phyloP scores from a whole-genome alignment of 805 yeast genomes.

The Candida taoyuanica region DNA sequence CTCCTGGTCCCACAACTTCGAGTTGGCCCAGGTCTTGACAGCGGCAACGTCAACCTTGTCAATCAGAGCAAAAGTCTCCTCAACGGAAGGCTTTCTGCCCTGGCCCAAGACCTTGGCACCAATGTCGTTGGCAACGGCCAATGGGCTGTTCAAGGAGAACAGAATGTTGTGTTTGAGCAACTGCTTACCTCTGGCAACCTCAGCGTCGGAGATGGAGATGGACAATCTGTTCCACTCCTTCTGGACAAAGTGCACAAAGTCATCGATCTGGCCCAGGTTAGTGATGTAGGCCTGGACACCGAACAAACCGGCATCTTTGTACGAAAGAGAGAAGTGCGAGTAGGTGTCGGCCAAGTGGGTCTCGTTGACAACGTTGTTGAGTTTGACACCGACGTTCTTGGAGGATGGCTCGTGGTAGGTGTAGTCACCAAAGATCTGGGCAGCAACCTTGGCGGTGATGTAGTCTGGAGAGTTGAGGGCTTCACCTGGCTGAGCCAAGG shows the following conservation, averaged over 20 bases:
- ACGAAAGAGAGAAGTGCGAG: conserved; percentile 67
- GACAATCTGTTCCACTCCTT: conserved; percentile 88
- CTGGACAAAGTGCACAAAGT: conserved; percentile 72
- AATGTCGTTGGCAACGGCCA: conserved; percentile 49
- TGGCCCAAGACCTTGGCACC: conserved; percentile 55
- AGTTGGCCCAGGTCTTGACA: conserved; percentile 69
- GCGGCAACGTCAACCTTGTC: conserved; percentile 59
- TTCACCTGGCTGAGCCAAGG: conserved; percentile 75
- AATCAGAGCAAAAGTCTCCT: conserved; percentile 55
- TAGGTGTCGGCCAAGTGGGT: conserved; percentile 69
- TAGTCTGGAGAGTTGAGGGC: conserved; percentile 56
- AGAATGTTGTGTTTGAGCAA: conserved; percentile 61
- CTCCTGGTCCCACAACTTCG: conserved; percentile 78
- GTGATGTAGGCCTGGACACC: conserved; percentile 69
- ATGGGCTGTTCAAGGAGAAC: conserved; percentile 42
- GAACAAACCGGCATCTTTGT: conserved; percentile 79
- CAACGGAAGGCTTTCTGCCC: conserved; percentile 59
- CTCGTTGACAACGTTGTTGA: conserved; percentile 63
- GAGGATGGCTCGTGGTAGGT: conserved; percentile 51
- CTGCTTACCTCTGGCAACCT: conserved; percentile 74
- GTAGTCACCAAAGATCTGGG: conserved; percentile 55
- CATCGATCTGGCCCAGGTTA: conserved; percentile 60
- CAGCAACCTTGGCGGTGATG: conserved; percentile 70
- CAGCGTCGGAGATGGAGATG: conserved; percentile 68
- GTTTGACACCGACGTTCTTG: conserved; percentile 59